Base-by-base conservation (phyloP, 352 stramenopile genomes). In the Pythium dissimile region DNA sequence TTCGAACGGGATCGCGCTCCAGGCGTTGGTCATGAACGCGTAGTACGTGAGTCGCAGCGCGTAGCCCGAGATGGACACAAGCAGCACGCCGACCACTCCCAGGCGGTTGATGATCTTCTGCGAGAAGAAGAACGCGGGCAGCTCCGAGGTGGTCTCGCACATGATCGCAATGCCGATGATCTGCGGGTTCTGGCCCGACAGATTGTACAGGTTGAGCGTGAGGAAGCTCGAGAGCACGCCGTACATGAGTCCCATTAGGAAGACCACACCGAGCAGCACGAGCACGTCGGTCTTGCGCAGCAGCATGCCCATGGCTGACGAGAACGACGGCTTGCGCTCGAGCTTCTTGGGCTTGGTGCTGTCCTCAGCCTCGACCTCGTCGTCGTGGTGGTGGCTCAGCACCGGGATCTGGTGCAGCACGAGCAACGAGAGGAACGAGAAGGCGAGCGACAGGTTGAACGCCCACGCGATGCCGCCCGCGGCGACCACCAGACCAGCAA, bases 141-240 rank as follows among this genome's bases (percentile, higher is more conserved):
- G 64, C 64, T 94, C 84, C 13, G 81, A 92, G 10, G 75, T 64
- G 4, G 84, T 94, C 68, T 94, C 80, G 55, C 80, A 89, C 73
- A 86, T 72, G 53, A 90, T 91, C 11, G 77, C 81, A 9, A 89
- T 68, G n/a, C 84, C 81, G 31, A 94, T 85, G 56, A 94, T 89
- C 57, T 86, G 67, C 34, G 81, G 69, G 43, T 89, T 86, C 23
- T 75, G 44, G 34, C 69, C 72, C 49, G 77, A 89, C 15, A 94
- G 61, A 49, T 92, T 90, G 71, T 88, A 92, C 21, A 94, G 64
- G 46, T 94, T 86, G 35, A 94, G 64, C 26, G 77, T 88, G 46
- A 94, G 76, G 60, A 89, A 94, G 68, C 77, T 89, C n/a, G 75
- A 87, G 42, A 94, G 65, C 49, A 89, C 80, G 57, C 84, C 84